phyloP scores from a whole-genome alignment of 2,329 filamentous ascomycete genomes.

The Ophiostoma himal-ulmi region DNA sequence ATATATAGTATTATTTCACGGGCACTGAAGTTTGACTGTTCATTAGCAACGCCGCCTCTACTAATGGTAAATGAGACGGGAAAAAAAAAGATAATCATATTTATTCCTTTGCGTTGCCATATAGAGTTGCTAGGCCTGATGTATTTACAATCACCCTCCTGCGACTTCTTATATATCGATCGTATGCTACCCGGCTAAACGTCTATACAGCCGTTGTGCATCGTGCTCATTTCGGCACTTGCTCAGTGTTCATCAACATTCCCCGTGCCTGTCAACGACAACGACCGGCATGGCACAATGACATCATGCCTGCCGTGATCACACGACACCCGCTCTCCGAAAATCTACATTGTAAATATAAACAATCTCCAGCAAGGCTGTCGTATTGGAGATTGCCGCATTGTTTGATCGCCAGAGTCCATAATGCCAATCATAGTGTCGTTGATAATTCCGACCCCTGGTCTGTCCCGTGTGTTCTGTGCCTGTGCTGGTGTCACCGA shows the following conservation, averaged over 20 bases:
- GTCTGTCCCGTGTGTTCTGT: background rate
- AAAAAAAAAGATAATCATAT: too few relatives aligned
- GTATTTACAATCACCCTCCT: too few relatives aligned
- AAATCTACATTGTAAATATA: background rate
- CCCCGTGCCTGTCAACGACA: background rate
- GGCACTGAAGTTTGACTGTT: too few relatives aligned
- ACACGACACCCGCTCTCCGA: background rate
- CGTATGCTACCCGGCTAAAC: background rate
- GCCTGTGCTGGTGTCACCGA: background rate
- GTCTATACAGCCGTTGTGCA: background rate
- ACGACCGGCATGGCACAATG: background rate
- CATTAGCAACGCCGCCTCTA: too few relatives aligned
- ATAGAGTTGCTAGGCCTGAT: too few relatives aligned
- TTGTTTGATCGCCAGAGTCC: background rate
- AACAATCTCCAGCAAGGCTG: background rate
- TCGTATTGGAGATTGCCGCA: background rate
- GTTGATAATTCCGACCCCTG: background rate
- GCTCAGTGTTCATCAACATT: background rate
- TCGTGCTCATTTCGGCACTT: background rate
- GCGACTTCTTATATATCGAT: background rate
- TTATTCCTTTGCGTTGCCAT: too few relatives aligned
- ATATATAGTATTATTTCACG: too few relatives aligned
- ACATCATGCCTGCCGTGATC: background rate
- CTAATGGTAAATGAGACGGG: too few relatives aligned
- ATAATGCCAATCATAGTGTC: background rate